These are phyloP conservation scores for Solioccasus polychromus DNA, from an alignment of 768 basidiomycete genomes.

Conservation along the genomic window DNA sequence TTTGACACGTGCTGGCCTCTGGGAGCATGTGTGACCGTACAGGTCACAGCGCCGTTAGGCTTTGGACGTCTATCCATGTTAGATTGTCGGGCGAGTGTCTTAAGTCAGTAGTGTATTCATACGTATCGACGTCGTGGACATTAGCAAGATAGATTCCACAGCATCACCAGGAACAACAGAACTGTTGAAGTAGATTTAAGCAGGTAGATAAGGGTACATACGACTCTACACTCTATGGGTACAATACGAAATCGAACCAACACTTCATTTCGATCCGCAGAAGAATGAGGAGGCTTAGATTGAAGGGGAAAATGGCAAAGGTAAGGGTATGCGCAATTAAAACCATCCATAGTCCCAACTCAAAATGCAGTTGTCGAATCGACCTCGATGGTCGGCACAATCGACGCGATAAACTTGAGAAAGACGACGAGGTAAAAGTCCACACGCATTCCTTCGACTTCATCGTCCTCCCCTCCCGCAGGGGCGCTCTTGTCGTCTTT, in stretches of 20 bases:
- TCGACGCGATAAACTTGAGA: slow-evolving; percentile 98
- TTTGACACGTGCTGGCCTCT: too few relatives aligned
- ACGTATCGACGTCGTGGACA: too few relatives aligned
- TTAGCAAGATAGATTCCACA: too few relatives aligned
- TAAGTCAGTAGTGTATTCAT: too few relatives aligned
- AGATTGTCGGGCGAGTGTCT: too few relatives aligned
- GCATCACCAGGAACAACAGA: background rate
- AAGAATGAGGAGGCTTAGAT: background rate
- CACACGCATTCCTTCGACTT: slow-evolving; percentile 90
- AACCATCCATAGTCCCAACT: slow-evolving; percentile 8
- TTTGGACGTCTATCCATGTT: too few relatives aligned
- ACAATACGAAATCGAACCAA: background rate
- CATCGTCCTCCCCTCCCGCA: slow-evolving; percentile 38
- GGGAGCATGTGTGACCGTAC: too few relatives aligned
- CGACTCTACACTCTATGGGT: slow-evolving; percentile 24
- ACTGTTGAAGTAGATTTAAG: slow-evolving; percentile 7
- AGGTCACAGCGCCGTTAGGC: too few relatives aligned
- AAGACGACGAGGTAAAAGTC: slow-evolving; percentile 98
- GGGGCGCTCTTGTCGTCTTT: slow-evolving; percentile 47
- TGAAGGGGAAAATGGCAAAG: background rate
- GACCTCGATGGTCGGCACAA: slow-evolving; percentile 98
- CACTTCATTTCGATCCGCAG: slow-evolving; percentile 2
- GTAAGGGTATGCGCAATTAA: slow-evolving; percentile 15
- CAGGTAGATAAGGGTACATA: slow-evolving; percentile 21
- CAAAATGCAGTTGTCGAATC: slow-evolving; percentile 83